A percentile compares a stretch with the other conserved stretches of the same genome.
Conservation (phyloP, 2,329 filamentous ascomycete genomes). For the Trichothecium sympodiale region DNA sequence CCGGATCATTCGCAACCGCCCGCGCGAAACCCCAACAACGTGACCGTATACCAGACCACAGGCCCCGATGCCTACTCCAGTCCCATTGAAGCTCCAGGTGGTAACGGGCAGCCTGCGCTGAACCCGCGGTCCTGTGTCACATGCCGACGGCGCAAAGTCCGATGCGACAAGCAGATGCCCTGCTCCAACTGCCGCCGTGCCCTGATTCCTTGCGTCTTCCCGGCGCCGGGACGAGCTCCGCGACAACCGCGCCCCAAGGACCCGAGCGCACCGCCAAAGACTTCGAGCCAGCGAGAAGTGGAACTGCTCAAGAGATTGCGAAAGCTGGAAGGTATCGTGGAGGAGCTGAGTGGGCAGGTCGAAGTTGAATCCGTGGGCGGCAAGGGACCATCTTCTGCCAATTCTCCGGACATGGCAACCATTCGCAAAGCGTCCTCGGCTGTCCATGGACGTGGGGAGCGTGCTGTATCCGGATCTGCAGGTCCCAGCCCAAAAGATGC, state of each 20-base stretch:
- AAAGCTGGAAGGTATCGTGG: conserved; percentile 66
- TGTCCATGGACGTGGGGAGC: conserved; percentile 5
- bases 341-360: conserved; percentile 55
- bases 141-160: conserved; percentile 52
- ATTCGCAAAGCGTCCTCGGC: neutral
- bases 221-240: conserved; percentile 61
- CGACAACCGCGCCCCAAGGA: conserved; percentile 55
- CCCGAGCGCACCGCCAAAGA: conserved; percentile 46
- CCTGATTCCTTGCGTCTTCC: conserved; percentile 62
- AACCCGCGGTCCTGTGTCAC: conserved; percentile 40
- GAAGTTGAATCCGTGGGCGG: conserved; percentile 34
- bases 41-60: conserved; percentile 28
- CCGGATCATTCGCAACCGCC: conserved; percentile 10
- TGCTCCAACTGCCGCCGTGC: conserved; percentile 66
- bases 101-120: conserved; percentile 20
- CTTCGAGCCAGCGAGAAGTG: conserved; percentile 47
- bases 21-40: conserved; percentile 17
- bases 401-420: conserved; percentile 17
- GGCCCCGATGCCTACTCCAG: conserved; percentile 25
- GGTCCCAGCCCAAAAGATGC: conserved; percentile 13
- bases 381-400: conserved; percentile 13
- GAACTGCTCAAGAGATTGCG: conserved; percentile 63
- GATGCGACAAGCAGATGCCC: conserved; percentile 68
- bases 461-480: neutral
- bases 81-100: conserved; percentile 21